Base-by-base conservation (phyloP, 2,329 filamentous ascomycete genomes). In the Fusarium burgessii region DNA sequence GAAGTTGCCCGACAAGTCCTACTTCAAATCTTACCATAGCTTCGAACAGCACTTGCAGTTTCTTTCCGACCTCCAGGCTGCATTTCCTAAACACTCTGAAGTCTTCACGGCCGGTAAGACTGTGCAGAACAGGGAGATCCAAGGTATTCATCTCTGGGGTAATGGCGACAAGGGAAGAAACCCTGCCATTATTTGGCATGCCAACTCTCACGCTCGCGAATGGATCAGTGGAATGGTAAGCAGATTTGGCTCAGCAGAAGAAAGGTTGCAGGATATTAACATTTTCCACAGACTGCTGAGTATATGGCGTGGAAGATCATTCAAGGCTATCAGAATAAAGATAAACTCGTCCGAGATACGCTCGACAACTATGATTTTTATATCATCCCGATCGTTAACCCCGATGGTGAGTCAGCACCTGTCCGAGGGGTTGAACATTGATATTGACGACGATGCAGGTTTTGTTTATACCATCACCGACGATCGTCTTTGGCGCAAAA, bases 281-380 rank as follows among this genome's bases (percentile, higher is more conserved):
- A 0, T 7, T 33, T 3, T 1, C 17, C 1, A 4, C n/a, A 74
- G 73, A 75, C 73, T 12, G 70, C 72, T 7, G 73, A 75, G 33
- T 75, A 74, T 17, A 55, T 75, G 63, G 56, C 73, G 5, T 72
- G 69, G 52, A 64, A 74, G 50, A 58, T 75, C 4, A 57, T 75
- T 6, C 54, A 75, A 12, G 73, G 68, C 2, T 75, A 75, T 15
- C 49, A 71, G n/a, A 66, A 68, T 7, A 70, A 66, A 1, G 66
- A 74, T 4, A 41, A 49, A 2, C 42, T 62, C n/a, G 35, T 67
- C 12, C 62, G 43, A 46, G 20, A 43, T n/a, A 72, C 66, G 2
- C 82, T 91, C 27, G 84, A 91, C 78, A 87, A 83, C 59, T 91
- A 89, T 75, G 91, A 92, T 79, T 90, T 90, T 71, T 91, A 90